These are phyloP conservation scores for Paramarasmius palmivorus DNA, from an alignment of 1,284 basidiomycete genomes.

Conservation along the genomic window DNA sequence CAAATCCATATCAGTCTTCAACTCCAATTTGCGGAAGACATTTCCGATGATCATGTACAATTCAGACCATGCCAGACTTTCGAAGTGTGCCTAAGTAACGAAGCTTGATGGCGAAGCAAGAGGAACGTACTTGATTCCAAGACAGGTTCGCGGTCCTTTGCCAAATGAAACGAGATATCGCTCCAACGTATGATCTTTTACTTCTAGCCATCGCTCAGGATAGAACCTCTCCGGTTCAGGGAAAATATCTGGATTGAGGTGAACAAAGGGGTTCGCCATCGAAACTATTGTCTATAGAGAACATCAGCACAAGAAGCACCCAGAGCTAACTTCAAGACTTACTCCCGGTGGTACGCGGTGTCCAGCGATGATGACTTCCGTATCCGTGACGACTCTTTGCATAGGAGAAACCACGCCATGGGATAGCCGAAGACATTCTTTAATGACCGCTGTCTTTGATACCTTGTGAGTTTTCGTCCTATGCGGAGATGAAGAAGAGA, in stretches of 20 bases:
- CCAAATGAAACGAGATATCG: constrained; percentile 21
- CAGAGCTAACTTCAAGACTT: background rate
- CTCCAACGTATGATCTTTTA: constrained; percentile 9
- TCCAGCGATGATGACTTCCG: constrained; percentile 19
- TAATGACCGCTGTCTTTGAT: constrained; percentile 27
- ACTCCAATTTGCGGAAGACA: too few species aligned
- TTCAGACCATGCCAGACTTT: too few species aligned
- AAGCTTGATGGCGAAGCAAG: too few species aligned
- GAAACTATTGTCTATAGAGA: constrained; percentile 22
- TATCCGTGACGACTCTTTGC: constrained; percentile 19
- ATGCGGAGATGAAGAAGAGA: background rate
- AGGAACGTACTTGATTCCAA: too few species aligned
- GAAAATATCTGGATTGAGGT: constrained; percentile 20
- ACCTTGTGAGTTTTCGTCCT: too few species aligned
- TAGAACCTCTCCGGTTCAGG: constrained; percentile 26
- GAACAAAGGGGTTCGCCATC: constrained; percentile 22
- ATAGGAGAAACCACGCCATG: constrained; percentile 18
- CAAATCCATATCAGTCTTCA: too few species aligned
- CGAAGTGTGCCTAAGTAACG: too few species aligned
- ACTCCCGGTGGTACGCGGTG: constrained; percentile 23
- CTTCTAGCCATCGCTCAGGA: constrained; percentile 29
- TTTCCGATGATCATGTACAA: too few species aligned
- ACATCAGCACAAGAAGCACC: background rate
- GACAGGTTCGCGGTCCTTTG: too few species aligned
- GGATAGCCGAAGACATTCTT: constrained; percentile 34